These are phyloP conservation scores for Scheffersomyces titani DNA, from an alignment of 1,139 yeast genomes.

Conservation along the genomic window DNA sequence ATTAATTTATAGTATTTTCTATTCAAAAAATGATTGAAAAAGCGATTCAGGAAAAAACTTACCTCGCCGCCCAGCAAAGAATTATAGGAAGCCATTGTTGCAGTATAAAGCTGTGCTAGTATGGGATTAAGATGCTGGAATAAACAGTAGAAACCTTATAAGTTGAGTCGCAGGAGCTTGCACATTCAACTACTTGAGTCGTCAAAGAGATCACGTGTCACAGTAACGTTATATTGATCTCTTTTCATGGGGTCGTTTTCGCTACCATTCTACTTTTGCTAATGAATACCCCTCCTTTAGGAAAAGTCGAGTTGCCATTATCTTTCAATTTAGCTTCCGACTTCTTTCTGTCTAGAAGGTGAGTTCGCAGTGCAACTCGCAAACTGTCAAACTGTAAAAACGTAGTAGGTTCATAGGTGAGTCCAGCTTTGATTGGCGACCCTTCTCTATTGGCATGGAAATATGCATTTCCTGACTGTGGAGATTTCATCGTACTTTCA, in stretches of 20 bases:
- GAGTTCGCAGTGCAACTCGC: neutral
- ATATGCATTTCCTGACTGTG: conserved; percentile 3
- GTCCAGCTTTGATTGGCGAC: conserved; percentile 4
- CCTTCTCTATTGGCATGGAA: conserved; percentile 5
- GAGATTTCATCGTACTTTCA: neutral
- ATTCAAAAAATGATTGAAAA: too few relatives aligned
- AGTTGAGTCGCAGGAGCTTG: too few relatives aligned
- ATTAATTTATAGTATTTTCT: neutral
- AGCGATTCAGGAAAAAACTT: neutral
- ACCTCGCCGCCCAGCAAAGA: neutral
- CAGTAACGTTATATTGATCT: neutral
- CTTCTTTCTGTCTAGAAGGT: neutral
- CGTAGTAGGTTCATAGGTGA: conserved; percentile 5
- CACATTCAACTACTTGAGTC: too few relatives aligned
- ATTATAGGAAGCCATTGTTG: neutral
- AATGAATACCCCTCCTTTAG: neutral
- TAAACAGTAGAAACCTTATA: neutral
- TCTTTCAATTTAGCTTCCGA: neutral
- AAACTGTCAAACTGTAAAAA: conserved; percentile 4
- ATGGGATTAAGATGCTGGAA: neutral
- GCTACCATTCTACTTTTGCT: neutral
- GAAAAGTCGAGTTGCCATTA: neutral
- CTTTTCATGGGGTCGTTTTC: neutral
- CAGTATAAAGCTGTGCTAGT: neutral
- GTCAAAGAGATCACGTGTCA: neutral